Evolutionary conservation across 805 yeast genomes (phyloP).

Genomic region (Yamadazyma nakazawae): DNA sequence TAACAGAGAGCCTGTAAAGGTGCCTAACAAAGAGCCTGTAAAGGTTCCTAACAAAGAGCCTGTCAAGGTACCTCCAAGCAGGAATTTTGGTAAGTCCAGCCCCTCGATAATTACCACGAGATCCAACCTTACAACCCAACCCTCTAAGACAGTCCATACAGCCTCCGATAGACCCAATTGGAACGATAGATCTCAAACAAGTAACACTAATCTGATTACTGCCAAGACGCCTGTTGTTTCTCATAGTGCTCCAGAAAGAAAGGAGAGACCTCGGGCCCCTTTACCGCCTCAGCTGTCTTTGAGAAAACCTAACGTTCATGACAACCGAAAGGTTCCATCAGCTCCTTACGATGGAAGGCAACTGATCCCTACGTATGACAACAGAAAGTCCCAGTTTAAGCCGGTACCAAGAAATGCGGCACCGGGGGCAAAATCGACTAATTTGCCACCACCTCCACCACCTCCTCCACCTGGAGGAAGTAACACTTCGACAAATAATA

Average conservation of each 20-base stretch:
- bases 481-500: background rate
- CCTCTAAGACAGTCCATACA: background rate
- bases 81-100: too few species aligned
- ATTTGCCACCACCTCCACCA: conserved; percentile 3
- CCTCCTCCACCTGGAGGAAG: conserved; percentile 21
- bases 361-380: background rate
- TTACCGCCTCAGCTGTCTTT: conserved; percentile 8
- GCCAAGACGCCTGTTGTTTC: too few species aligned
- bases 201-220: background rate
- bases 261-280: conserved; percentile 3
- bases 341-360: conserved; percentile 3
- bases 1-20: too few species aligned
- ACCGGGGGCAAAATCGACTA: background rate
- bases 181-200: background rate
- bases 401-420: background rate
- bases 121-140: too few species aligned
- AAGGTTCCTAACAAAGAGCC: too few species aligned
- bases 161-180: background rate
- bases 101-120: too few species aligned
- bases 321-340: background rate
- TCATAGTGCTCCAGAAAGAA: background rate
- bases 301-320: conserved; percentile 1
- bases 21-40: too few species aligned
- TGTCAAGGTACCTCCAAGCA: too few species aligned
- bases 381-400: background rate